Percentiles rank a stretch among this genome's conserved stretches.
Conservation (phyloP, 352 stramenopile species). For the Pythium dissotocum region DNA sequence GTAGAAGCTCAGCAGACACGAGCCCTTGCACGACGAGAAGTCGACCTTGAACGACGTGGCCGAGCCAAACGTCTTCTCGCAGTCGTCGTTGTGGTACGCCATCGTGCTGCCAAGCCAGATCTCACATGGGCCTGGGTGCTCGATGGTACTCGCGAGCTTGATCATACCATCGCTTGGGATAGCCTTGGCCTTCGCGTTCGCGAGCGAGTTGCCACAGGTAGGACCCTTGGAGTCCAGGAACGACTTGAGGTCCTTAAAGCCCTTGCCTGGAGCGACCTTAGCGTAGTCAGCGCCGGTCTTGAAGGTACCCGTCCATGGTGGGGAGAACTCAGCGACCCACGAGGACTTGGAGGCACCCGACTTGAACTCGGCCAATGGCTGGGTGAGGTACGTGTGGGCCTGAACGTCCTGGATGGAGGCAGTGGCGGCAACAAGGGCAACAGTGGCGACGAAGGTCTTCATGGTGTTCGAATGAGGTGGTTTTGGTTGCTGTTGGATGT, state of each 20-base stretch:
- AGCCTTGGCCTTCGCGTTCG: constrained; percentile 15
- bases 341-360: constrained; percentile 6
- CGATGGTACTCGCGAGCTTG: constrained; percentile 4
- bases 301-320: constrained; percentile 11
- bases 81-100: constrained; percentile 22
- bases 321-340: constrained; percentile 12
- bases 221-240: constrained; percentile 25
- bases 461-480: too few relatives aligned
- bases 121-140: constrained; percentile 11
- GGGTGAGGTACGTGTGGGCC: constrained; percentile 9
- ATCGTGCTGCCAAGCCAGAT: constrained; percentile 19
- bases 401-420: constrained; percentile 3
- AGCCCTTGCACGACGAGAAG: constrained; percentile 19
- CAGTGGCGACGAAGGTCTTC: neutral
- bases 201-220: constrained; percentile 17
- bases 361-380: constrained; percentile 16
- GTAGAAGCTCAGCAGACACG: constrained; percentile 25
- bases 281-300: constrained; percentile 14
- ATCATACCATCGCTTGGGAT: constrained; percentile 17
- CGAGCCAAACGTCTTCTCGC: constrained; percentile 5
- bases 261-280: neutral
- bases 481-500: too few relatives aligned
- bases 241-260: constrained; percentile 14
- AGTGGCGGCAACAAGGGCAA: constrained; percentile 5
- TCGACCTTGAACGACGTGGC: constrained; percentile 11